Evolutionary conservation across 2,329 filamentous ascomycete species (phyloP).

Genomic region (Colletotrichum nymphaeae): DNA sequence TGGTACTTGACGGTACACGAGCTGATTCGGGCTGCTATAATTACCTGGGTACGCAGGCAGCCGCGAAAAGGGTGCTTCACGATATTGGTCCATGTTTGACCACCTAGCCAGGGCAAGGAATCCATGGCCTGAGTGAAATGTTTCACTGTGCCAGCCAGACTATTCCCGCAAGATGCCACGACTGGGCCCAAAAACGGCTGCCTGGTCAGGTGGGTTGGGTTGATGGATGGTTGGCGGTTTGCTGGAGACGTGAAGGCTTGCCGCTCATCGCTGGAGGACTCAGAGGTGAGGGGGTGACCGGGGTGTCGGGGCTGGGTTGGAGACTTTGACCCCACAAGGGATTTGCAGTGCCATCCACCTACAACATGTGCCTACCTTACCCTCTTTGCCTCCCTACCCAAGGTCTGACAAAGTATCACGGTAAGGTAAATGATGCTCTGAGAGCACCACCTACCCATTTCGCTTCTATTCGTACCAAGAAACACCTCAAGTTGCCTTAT

Average conservation of each 20-base stretch:
- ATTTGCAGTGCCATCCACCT: neutral
- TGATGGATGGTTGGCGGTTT: neutral
- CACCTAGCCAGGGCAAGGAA: neutral
- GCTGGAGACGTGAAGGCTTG: neutral
- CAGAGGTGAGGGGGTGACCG: neutral
- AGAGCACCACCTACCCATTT: no score
- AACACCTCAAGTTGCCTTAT: no score
- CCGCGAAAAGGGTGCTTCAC: neutral
- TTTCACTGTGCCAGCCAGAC: neutral
- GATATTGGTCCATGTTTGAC: neutral
- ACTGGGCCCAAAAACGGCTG: neutral
- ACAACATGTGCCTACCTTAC: no score
- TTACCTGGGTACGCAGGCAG: neutral
- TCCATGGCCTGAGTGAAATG: neutral
- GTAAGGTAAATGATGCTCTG: no score
- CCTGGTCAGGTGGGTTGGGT: constrained; percentile 1
- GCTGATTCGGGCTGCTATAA: neutral
- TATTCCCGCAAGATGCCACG: neutral
- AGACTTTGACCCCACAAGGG: neutral
- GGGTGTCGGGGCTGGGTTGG: neutral
- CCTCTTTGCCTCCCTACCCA: no score
- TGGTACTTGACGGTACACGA: neutral
- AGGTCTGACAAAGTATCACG: no score
- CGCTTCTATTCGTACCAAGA: no score
- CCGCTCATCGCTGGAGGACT: no score